Evolutionary conservation across 805 yeast genomes (phyloP), one percentile per base, ranked within the genome.

Genomic region (Cyberlindnera euphorbiiphila): DNA sequence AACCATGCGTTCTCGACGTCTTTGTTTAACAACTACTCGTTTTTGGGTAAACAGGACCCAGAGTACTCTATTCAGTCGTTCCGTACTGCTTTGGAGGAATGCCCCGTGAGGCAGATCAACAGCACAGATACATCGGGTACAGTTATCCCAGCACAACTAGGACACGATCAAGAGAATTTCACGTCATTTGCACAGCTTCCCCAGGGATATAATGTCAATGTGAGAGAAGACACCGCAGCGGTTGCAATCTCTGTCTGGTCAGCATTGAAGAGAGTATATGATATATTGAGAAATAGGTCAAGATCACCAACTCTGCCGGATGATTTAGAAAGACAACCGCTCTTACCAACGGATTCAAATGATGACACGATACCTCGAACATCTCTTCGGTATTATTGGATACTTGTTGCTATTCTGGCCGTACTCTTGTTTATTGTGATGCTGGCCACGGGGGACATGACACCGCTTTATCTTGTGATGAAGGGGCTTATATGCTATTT

Each of bases 401-500:
- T 31, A 9, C 22, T 41, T 4, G 24, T 26, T 16, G 37, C 33
- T 1, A 15, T 41, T 9, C 26, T 34, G 4, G 22, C 40, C 7
- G 36, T 40, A 6, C 9, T 25, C 15, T 37, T 50, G 26, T 4
- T 43, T 6, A 7, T 34, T 2, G 34, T 43, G 7, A 14, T 49
- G 18, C 11, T 46, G 3, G 17, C 27, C 2, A 51, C 50, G 11
- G 54, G 53, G 2, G 56, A 54, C 14, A 32, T 42, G 2, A 32
- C 44, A 9, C 31, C 50, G 8, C 41, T 54, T 34, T n/a, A 37
- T 1, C 34, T 40, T 10, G 31, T 51, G 1, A 4, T 50, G 11
- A 47, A 37, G 25, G 56, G 51, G 0, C 9, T 49, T 1, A 4
- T 50, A 2, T 54, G 59, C 25, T 49, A 52, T 26, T 18, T 50